Conservation (phyloP, 2,329 filamentous ascomycete genomes). For the Penicillium crustosum region DNA sequence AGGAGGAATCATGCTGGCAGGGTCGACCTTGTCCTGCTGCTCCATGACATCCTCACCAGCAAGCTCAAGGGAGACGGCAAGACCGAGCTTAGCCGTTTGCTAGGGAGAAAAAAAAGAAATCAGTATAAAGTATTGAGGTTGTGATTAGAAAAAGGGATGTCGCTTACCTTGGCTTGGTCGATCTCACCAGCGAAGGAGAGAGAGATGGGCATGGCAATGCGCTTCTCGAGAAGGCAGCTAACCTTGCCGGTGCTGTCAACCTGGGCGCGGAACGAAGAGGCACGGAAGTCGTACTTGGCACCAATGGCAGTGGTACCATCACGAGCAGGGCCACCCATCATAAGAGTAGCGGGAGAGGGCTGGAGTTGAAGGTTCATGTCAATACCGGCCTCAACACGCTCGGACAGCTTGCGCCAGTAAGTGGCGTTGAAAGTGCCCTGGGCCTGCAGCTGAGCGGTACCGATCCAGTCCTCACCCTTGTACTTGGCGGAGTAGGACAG, state of each 20-base stretch:
- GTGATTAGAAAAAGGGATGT: constrained; percentile 21
- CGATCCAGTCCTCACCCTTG: constrained; percentile 89
- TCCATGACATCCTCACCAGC: constrained; percentile 83
- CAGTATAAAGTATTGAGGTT: background rate
- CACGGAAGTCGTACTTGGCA: constrained; percentile 97
- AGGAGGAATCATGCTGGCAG: constrained; percentile 47
- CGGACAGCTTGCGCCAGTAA: constrained; percentile 90
- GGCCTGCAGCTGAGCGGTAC: constrained; percentile 82
- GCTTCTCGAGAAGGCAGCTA: constrained; percentile 90
- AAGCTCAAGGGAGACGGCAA: constrained; percentile 89
- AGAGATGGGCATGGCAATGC: constrained; percentile 85
- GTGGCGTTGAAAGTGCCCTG: constrained; percentile 85
- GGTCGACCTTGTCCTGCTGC: constrained; percentile 64
- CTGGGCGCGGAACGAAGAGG: constrained; percentile 92
- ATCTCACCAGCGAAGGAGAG: constrained; percentile 96
- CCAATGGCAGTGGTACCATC: constrained; percentile 90
- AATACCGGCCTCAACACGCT: constrained; percentile 94
- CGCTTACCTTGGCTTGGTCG: constrained; percentile 85
- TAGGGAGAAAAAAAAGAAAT: constrained; percentile 40
- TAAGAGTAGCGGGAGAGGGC: constrained; percentile 60
- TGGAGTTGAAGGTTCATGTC: constrained; percentile 87
- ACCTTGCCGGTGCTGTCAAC: constrained; percentile 94
- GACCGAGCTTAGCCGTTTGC: constrained; percentile 92
- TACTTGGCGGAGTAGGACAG: constrained; percentile 90
- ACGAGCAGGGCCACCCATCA: constrained; percentile 77